phyloP scores from a whole-genome alignment of 2,329 filamentous ascomycete species.

The Thielaviopsis euricoi region DNA sequence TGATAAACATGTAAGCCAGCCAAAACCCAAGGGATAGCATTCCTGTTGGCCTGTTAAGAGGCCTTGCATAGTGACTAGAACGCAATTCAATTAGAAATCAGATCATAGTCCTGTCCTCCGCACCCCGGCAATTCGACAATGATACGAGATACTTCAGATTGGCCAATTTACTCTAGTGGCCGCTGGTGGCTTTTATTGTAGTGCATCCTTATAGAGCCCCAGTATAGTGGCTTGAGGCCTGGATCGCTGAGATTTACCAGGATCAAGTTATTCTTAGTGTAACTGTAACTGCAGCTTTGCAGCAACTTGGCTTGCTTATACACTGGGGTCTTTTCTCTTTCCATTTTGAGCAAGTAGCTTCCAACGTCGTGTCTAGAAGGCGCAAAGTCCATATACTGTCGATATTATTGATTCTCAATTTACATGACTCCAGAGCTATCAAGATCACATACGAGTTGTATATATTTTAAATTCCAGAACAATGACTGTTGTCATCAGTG shows the following conservation, averaged over 20 bases:
- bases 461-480: too few species aligned
- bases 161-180: neutral
- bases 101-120: neutral
- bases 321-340: neutral
- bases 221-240: neutral
- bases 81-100: neutral
- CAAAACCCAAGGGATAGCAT: neutral
- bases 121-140: neutral
- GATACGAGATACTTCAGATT: too few species aligned
- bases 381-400: neutral
- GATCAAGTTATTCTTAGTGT: neutral
- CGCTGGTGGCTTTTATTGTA: neutral
- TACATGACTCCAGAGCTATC: too few species aligned
- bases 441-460: too few species aligned
- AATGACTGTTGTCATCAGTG: too few species aligned
- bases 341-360: neutral
- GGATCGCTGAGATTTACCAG: neutral
- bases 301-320: neutral
- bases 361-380: neutral
- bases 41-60: neutral
- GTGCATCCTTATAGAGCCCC: neutral
- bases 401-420: too few species aligned
- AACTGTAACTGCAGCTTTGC: neutral
- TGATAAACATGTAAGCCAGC: neutral
- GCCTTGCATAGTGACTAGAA: neutral